Conservation (phyloP, 2,329 filamentous ascomycete species). For the Reticulascus tulasneorum region DNA sequence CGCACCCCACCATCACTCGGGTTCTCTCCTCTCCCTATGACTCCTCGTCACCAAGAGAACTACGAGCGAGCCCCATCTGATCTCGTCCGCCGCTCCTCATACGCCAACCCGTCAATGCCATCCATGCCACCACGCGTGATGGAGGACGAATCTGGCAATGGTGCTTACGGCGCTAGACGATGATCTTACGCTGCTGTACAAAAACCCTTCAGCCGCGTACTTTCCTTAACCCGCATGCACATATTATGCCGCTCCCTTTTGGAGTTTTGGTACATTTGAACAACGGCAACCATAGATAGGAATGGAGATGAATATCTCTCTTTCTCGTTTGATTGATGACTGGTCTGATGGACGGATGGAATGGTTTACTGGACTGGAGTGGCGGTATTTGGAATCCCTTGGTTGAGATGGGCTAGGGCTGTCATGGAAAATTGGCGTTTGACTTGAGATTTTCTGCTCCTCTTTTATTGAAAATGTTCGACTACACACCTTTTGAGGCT, state of each 20-base stretch:
- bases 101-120: slow-evolving; percentile 7
- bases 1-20: slow-evolving; percentile 11
- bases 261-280: slow-evolving; percentile 10
- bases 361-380: slow-evolving; percentile 12
- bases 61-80: slow-evolving; percentile 11
- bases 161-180: slow-evolving; percentile 5
- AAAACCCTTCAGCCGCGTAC: slow-evolving; percentile 6
- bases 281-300: slow-evolving; percentile 3
- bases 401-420: not conserved
- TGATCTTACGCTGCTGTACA: slow-evolving; percentile 10
- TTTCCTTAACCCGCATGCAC: slow-evolving; percentile 10
- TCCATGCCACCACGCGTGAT: slow-evolving; percentile 5
- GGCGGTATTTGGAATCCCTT: slow-evolving; percentile 4
- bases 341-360: slow-evolving; percentile 2
- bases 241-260: too few species aligned
- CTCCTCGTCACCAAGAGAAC: slow-evolving; percentile 5
- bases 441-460: not conserved
- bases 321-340: slow-evolving; percentile 3
- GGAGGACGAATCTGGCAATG: slow-evolving; percentile 8
- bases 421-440: not conserved
- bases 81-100: slow-evolving; percentile 5
- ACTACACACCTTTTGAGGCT: slow-evolving; percentile 4
- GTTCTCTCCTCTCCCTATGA: slow-evolving; percentile 10
- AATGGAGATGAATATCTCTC: slow-evolving; percentile 9
- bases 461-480: not conserved